A percentile compares a stretch with the other conserved stretches of the same genome.
These are phyloP conservation scores for Angomonas ambiguus DNA, from an alignment of 208 protist species.

Conservation along the genomic window DNA sequence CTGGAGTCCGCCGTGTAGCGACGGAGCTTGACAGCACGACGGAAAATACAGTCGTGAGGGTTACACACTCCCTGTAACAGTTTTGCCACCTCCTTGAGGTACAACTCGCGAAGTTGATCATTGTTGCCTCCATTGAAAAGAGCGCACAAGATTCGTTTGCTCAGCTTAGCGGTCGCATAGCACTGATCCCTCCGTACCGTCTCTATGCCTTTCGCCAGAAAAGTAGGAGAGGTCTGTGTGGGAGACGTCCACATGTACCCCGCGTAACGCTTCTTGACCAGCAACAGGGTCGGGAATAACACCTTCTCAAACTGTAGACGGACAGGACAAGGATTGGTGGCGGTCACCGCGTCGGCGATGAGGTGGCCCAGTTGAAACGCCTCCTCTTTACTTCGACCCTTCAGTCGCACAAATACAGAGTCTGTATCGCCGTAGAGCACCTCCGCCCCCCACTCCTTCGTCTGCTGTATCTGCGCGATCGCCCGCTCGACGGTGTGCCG, in stretches of 20 bases:
- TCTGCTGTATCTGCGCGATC: conserved; percentile 94
- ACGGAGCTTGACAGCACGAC: conserved; percentile 68
- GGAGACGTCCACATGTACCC: conserved; percentile 97
- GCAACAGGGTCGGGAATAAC: conserved; percentile 99
- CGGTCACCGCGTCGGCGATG: conserved; percentile 90
- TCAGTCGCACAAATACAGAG: conserved; percentile 96
- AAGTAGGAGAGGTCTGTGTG: conserved; percentile 91
- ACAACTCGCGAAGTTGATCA: conserved; percentile 22
- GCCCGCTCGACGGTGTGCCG: conserved; percentile 98
- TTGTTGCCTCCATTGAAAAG: conserved; percentile 47
- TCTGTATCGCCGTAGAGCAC: conserved; percentile 99
- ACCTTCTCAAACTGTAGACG: conserved; percentile 99
- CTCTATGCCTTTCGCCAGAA: conserved; percentile 99
- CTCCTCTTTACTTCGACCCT: conserved; percentile 48
- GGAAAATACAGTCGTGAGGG: conserved; percentile 66
- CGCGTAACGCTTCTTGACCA: conserved; percentile 99
- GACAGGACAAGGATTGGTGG: conserved; percentile 94
- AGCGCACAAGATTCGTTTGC: conserved; percentile 28
- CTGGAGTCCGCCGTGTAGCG: conserved; percentile 38
- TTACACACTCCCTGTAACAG: conserved; percentile 47
- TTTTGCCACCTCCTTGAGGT: conserved; percentile 35
- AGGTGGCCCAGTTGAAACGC: conserved; percentile 57
- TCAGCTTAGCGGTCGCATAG: conserved; percentile 45
- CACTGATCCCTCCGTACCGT: conserved; percentile 99
- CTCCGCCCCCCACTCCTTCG: conserved; percentile 89